Conservation (phyloP, 768 basidiomycete species). For the Amanita brunnescens region DNA sequence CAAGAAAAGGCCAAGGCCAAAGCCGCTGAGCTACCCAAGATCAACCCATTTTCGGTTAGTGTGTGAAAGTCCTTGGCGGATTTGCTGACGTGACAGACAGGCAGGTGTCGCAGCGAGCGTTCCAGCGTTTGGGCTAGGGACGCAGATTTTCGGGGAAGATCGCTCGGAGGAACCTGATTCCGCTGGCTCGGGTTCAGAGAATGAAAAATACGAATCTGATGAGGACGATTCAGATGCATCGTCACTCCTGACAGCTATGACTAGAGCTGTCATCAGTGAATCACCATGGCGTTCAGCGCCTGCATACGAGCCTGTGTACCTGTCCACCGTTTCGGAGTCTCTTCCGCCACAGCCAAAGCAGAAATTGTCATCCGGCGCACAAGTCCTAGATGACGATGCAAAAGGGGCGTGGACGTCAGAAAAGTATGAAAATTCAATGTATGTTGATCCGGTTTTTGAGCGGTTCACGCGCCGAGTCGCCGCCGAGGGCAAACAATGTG, state of each 20-base stretch:
- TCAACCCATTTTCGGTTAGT: constrained; percentile 67
- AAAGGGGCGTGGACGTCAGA: constrained; percentile 55
- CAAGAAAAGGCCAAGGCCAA: constrained; percentile 29
- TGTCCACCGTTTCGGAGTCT: constrained; percentile 70
- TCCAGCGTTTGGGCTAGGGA: constrained; percentile 48
- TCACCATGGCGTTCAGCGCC: constrained; percentile 65
- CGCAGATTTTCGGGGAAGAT: constrained; percentile 53
- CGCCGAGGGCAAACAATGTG: constrained; percentile 72
- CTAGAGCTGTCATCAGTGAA: constrained; percentile 42
- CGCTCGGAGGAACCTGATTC: constrained; percentile 6
- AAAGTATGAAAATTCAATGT: constrained; percentile 71
- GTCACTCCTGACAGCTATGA: constrained; percentile 44
- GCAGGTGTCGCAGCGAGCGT: constrained; percentile 13
- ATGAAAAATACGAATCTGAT: constrained; percentile 27
- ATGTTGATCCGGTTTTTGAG: constrained; percentile 82
- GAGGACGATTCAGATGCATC: constrained; percentile 33
- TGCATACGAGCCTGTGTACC: constrained; percentile 57
- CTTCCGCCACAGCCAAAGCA: constrained; percentile 47
- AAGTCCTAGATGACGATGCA: constrained; percentile 34
- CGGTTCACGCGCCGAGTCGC: constrained; percentile 67
- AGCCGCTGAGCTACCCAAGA: constrained; percentile 22
- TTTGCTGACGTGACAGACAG: too few species aligned
- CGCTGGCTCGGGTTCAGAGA: background rate
- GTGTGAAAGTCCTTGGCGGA: too few species aligned
- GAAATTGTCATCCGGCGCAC: constrained; percentile 34